Conservation (phyloP, 2,329 filamentous ascomycete genomes). For the Colletotrichum orbiculare region DNA sequence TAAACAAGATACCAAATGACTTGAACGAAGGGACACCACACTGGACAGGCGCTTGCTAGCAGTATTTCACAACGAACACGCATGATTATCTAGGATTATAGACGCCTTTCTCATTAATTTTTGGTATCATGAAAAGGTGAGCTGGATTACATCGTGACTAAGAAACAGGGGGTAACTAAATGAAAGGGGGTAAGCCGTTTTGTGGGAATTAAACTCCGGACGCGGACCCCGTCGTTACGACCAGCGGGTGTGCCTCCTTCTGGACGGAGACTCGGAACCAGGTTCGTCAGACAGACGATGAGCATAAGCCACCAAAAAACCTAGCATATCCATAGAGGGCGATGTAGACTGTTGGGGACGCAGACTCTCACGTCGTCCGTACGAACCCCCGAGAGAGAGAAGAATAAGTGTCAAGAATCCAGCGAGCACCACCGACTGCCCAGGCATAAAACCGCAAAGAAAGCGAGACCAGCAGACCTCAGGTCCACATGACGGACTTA, state of each 20-base stretch:
- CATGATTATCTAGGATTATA: conserved; percentile 31
- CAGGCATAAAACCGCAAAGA: conserved; percentile 38
- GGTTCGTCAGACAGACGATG: conserved; percentile 3
- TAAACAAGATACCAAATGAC: conserved; percentile 33
- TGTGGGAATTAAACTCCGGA: conserved; percentile 36
- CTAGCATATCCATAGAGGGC: conserved; percentile 29
- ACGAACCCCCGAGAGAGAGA: conserved; percentile 21
- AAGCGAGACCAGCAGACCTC: conserved; percentile 16
- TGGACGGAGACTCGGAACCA: conserved; percentile 1
- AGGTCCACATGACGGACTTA: conserved; percentile 56
- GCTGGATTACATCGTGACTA: conserved; percentile 56
- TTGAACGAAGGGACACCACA: conserved; percentile 4
- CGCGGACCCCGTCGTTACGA: conserved; percentile 21
- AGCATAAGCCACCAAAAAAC: conserved; percentile 6
- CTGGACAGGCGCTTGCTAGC: conserved; percentile 3
- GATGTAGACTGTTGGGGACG: conserved; percentile 13
- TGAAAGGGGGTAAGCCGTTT: conserved; percentile 32
- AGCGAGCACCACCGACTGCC: conserved; percentile 40
- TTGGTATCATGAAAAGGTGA: conserved; percentile 61
- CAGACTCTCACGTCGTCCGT: not conserved
- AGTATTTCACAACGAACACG: conserved; percentile 25
- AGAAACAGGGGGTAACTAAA: conserved; percentile 40
- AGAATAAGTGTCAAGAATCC: conserved; percentile 37
- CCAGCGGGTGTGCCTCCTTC: not conserved
- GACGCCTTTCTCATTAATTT: conserved; percentile 49